Conservation (phyloP, 495 filamentous ascomycete species). For the Patellaria atrata region DNA sequence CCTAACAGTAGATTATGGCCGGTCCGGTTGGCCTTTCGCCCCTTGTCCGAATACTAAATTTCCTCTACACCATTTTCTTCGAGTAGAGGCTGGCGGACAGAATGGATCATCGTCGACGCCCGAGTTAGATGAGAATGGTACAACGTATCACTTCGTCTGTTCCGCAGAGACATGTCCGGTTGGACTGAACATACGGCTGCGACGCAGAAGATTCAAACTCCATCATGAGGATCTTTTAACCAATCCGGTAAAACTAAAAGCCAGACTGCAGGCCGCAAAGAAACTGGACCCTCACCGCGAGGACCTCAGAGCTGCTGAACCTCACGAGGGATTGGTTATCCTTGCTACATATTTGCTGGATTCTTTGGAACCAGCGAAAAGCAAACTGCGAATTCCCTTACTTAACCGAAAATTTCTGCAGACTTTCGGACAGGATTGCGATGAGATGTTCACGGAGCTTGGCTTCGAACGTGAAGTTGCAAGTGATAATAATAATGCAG, state of each 20-base stretch:
- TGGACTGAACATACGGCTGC: slow-evolving; percentile 39
- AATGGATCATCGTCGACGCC: too few relatives aligned
- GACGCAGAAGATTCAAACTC: slow-evolving; percentile 36
- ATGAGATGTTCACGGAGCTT: slow-evolving; percentile 45
- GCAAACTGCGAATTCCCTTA: slow-evolving; percentile 40
- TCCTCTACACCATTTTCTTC: slow-evolving; percentile 29
- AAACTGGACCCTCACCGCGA: slow-evolving; percentile 43
- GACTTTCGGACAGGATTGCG: slow-evolving; percentile 51
- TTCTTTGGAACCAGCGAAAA: slow-evolving; percentile 35
- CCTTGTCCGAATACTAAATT: slow-evolving; percentile 24
- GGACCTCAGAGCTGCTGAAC: slow-evolving; percentile 33
- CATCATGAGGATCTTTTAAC: slow-evolving; percentile 40
- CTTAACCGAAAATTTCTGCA: slow-evolving; percentile 59
- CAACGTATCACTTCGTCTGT: slow-evolving; percentile 42
- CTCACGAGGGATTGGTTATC: slow-evolving; percentile 38
- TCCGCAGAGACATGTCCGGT: slow-evolving; percentile 41
- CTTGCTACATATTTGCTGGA: slow-evolving; percentile 50
- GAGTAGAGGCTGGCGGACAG: slow-evolving; percentile 1
- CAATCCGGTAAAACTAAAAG: slow-evolving; percentile 38
- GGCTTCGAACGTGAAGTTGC: slow-evolving; percentile 37
- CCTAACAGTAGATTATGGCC: slow-evolving; percentile 28
- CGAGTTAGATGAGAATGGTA: too few relatives aligned
- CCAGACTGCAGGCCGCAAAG: slow-evolving; percentile 39
- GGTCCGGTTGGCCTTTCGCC: slow-evolving; percentile 2
- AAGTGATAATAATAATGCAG: slow-evolving; percentile 3